Percentiles rank a stretch among this genome's conserved stretches.
Conservation (phyloP, 192 early-diverging fungal genomes). For the Coemansia sp. region DNA sequence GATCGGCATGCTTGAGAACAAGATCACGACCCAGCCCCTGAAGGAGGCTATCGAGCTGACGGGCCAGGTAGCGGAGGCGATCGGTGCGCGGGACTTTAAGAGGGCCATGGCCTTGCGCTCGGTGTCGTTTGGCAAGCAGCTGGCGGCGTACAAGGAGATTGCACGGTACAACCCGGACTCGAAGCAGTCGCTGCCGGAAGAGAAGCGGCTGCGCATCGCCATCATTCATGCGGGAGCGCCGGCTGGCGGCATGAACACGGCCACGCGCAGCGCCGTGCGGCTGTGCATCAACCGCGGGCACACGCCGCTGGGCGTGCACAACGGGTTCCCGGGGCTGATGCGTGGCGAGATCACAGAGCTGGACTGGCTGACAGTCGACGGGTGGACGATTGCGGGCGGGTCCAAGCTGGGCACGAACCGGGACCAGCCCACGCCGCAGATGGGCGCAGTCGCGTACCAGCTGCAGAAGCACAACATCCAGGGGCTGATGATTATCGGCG, state of each 20-base stretch:
- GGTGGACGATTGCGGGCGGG: slow-evolving; percentile 89
- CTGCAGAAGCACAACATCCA: slow-evolving; percentile 88
- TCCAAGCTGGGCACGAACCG: slow-evolving; percentile 93
- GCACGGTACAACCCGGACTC: slow-evolving; percentile 41
- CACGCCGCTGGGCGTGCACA: slow-evolving; percentile 78
- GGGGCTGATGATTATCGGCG: slow-evolving; percentile 89
- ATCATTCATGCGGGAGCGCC: slow-evolving; percentile 94
- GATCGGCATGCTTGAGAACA: slow-evolving; percentile 90
- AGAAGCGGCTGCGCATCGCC: slow-evolving; percentile 70
- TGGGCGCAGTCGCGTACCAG: slow-evolving; percentile 87
- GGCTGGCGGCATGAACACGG: slow-evolving; percentile 96
- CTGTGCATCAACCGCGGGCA: slow-evolving; percentile 85
- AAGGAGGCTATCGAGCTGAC: slow-evolving; percentile 93
- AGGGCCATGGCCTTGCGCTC: slow-evolving; percentile 87
- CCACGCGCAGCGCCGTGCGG: slow-evolving; percentile 80
- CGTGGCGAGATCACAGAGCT: slow-evolving; percentile 73
- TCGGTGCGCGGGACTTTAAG: slow-evolving; percentile 74
- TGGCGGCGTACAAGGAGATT: slow-evolving; percentile 58
- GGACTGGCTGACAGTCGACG: slow-evolving; percentile 77
- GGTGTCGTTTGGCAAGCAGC: slow-evolving; percentile 69
- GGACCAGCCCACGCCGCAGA: slow-evolving; percentile 74
- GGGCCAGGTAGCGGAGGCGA: slow-evolving; percentile 77
- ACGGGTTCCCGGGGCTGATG: slow-evolving; percentile 88
- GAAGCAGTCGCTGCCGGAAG: slow-evolving; percentile 38
- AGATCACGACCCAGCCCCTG: slow-evolving; percentile 75